Conservation (phyloP, 208 protist species). For the Entamoeba histolytica region DNA sequence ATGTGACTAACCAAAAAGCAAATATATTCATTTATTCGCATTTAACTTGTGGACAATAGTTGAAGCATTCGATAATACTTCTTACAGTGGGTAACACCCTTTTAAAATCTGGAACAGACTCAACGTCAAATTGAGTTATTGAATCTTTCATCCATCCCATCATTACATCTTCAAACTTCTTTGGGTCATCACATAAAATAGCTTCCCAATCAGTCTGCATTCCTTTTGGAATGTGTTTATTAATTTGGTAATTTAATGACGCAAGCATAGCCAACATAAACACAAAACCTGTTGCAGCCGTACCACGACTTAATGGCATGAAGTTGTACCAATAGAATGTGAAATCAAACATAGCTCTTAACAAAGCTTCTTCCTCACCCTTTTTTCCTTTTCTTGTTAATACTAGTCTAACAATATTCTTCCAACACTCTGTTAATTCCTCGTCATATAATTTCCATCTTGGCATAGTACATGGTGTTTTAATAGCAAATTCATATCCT, state of each 20-base stretch:
- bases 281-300: conserved; percentile 36
- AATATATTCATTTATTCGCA: neutral
- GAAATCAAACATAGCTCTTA: conserved; percentile 22
- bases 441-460: conserved; percentile 24
- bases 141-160: neutral
- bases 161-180: conserved; percentile 4
- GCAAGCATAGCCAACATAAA: conserved; percentile 14
- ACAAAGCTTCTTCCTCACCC: neutral
- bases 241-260: conserved; percentile 11
- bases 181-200: conserved; percentile 19
- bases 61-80: neutral
- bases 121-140: neutral
- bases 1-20: too few relatives aligned
- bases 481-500: conserved; percentile 39
- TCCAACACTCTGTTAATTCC: neutral
- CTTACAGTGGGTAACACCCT: neutral
- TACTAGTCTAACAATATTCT: neutral
- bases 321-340: conserved; percentile 48
- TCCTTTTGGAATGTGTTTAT: neutral
- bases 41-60: neutral
- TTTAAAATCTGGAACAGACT: neutral
- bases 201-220: conserved; percentile 32
- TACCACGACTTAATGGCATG: conserved; percentile 40
- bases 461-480: conserved; percentile 36
- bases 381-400: neutral